These are phyloP conservation scores for Corylus avellana DNA, from an alignment of 306 rosid species.

Conservation along the genomic window DNA sequence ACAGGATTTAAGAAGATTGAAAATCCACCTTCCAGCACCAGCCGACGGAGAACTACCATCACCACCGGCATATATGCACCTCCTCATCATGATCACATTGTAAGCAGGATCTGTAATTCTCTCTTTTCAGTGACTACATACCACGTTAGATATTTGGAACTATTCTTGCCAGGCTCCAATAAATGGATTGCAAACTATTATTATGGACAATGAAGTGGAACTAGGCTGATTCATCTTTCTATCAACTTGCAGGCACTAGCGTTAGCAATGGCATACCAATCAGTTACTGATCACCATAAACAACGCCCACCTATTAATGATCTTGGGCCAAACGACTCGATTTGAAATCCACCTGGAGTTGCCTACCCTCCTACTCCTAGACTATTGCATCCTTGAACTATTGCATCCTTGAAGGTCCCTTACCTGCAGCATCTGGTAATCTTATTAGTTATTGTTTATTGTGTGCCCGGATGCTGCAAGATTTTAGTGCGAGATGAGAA, in stretches of 20 bases:
- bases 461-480: too few species aligned
- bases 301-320: constrained; percentile 60
- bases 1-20: constrained; percentile 52
- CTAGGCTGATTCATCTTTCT: background rate
- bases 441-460: too few species aligned
- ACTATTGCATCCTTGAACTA: constrained; percentile 22
- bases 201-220: background rate
- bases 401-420: constrained; percentile 19
- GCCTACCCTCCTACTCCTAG: constrained; percentile 37
- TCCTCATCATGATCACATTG: constrained; percentile 54
- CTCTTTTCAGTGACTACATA: background rate
- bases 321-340: constrained; percentile 54
- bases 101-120: constrained; percentile 12
- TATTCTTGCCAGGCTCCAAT: background rate
- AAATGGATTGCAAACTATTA: background rate
- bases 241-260: constrained; percentile 51
- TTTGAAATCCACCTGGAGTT: constrained; percentile 32
- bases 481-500: too few species aligned
- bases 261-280: constrained; percentile 73
- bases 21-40: constrained; percentile 44
- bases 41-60: constrained; percentile 45
- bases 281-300: constrained; percentile 61
- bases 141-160: background rate
- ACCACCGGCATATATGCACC: constrained; percentile 67
- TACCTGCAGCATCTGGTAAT: background rate